Evolutionary conservation across 225 moss, liverwort and hornwort species (phyloP).

Genomic region (Asterella californica): DNA sequence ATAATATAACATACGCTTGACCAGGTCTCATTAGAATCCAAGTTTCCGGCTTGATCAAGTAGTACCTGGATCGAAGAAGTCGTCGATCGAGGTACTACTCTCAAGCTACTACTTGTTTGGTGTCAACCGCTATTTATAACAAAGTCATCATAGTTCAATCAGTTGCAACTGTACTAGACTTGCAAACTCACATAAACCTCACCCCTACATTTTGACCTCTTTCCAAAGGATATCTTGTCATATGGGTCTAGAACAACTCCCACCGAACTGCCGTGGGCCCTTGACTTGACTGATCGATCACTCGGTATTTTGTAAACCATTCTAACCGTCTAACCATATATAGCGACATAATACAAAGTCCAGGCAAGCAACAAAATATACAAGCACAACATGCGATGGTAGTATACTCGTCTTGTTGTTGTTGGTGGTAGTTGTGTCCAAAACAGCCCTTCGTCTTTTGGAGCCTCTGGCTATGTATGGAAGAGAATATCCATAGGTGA

Average conservation of each 20-base stretch:
- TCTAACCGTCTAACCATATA: background rate
- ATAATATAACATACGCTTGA: background rate
- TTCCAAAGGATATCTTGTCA: background rate
- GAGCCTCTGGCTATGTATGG: background rate
- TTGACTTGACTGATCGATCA: background rate
- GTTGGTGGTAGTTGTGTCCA: background rate
- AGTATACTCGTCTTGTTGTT: background rate
- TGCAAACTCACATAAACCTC: background rate
- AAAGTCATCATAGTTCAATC: background rate
- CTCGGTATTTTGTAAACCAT: background rate
- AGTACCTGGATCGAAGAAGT: no score
- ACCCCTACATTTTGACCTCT: background rate
- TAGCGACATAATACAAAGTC: background rate
- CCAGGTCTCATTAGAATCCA: background rate
- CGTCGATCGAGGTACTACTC: background rate
- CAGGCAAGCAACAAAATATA: background rate
- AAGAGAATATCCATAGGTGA: background rate
- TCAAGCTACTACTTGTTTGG: no score
- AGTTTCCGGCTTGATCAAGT: no score
- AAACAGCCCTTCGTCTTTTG: background rate
- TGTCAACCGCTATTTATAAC: background rate
- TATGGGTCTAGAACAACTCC: background rate
- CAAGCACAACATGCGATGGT: background rate
- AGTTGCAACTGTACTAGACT: background rate
- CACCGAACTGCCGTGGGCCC: slow-evolving; percentile 1